phyloP scores from a whole-genome alignment of 192 early-diverging fungal genomes.

The Borealophlyctis nickersoniae region DNA sequence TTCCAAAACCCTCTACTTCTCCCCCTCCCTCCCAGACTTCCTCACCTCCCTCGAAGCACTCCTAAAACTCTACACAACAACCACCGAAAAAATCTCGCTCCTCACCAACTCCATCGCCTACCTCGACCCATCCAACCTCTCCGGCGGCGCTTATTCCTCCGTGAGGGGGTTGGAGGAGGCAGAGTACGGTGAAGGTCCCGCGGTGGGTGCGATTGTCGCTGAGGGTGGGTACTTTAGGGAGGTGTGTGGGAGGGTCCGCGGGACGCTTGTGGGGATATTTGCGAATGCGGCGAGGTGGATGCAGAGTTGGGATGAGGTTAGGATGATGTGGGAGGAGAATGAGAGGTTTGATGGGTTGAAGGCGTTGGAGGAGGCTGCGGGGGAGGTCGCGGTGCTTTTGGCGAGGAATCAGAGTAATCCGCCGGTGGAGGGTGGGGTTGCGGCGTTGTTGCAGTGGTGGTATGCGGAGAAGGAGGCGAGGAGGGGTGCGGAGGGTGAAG shows the following conservation, averaged over 20 bases:
- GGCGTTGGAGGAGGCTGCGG: slow-evolving; percentile 33
- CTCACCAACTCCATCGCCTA: slow-evolving; percentile 51
- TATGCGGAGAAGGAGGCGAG: slow-evolving; percentile 9
- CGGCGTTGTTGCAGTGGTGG: slow-evolving; percentile 10
- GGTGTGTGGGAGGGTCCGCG: slow-evolving; percentile 55
- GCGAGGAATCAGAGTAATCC: slow-evolving; percentile 18
- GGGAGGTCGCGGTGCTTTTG: slow-evolving; percentile 40
- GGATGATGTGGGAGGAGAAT: slow-evolving; percentile 59
- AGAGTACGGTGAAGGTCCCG: slow-evolving; percentile 54
- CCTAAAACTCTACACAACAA: slow-evolving; percentile 44
- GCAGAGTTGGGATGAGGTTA: slow-evolving; percentile 44
- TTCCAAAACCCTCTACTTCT: slow-evolving; percentile 42
- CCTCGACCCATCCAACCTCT: slow-evolving; percentile 42
- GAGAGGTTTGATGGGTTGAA: slow-evolving; percentile 42
- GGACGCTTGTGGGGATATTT: slow-evolving; percentile 54
- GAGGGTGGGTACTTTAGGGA: slow-evolving; percentile 59
- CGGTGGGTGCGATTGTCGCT: slow-evolving; percentile 46
- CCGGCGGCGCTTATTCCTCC: slow-evolving; percentile 43
- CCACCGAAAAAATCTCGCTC: slow-evolving; percentile 40
- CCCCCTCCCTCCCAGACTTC: slow-evolving; percentile 48
- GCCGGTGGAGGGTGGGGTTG: slow-evolving; percentile 29
- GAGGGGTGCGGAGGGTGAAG: slow-evolving; percentile 13
- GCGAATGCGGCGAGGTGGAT: slow-evolving; percentile 49
- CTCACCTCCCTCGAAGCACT: slow-evolving; percentile 43
- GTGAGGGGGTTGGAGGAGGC: slow-evolving; percentile 48